phyloP scores from a whole-genome alignment of 176 grass and related monocot species.

The Oryza rufipogon region DNA sequence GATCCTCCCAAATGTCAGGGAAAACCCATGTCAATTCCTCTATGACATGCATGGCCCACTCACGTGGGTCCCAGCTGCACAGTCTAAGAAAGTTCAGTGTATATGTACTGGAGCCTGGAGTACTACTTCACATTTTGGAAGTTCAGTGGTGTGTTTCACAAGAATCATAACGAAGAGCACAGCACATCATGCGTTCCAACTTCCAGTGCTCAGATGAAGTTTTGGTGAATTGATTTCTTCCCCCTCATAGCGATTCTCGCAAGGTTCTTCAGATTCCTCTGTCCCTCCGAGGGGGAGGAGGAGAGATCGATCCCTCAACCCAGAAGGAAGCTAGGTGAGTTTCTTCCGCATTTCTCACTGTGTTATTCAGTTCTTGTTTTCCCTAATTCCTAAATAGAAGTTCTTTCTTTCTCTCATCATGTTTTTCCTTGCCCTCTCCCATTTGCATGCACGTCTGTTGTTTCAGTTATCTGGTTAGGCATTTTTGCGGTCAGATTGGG shows the following conservation, averaged over 20 bases:
- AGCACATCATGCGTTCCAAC: neutral
- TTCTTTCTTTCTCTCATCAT: neutral
- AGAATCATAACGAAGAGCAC: neutral
- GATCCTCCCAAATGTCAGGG: no score
- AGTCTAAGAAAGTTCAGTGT: no score
- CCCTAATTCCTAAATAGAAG: neutral
- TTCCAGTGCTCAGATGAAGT: neutral
- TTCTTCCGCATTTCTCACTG: neutral
- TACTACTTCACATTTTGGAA: neutral
- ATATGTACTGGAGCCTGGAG: no score
- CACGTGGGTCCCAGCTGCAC: neutral
- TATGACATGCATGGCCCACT: neutral
- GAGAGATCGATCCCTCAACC: neutral
- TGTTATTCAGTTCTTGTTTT: neutral
- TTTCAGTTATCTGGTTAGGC: neutral
- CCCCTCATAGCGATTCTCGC: neutral
- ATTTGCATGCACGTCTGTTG: no score
- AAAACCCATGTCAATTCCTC: neutral
- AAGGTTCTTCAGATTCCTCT: neutral
- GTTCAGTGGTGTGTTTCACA: neutral
- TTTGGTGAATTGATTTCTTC: neutral
- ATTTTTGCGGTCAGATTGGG: neutral
- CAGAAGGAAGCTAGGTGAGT: neutral
- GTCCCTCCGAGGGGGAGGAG: neutral
- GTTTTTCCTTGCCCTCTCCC: neutral